Base-by-base conservation (phyloP, 345 rosid genomes). In the Salix viminalis region DNA sequence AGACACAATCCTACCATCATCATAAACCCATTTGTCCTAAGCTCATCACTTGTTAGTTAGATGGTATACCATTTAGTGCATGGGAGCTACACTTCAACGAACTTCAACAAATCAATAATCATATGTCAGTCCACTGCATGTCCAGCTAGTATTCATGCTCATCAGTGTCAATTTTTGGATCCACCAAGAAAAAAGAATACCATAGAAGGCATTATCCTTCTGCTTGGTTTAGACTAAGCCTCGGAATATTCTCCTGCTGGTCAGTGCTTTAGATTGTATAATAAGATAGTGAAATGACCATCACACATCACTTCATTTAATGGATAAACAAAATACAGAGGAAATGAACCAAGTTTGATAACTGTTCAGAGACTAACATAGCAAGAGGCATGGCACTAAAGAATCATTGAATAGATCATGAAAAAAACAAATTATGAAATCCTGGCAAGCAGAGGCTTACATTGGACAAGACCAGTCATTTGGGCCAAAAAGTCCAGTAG, bases 381-480 rank as follows among this genome's bases (percentile, higher is more conserved):
- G 69, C 70, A 68, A 67, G 68, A 24, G 1, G 13, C 39, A 36
- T 4, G 23, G 30, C 19, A 67, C 21, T 30, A 42, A 37, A 14
- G 62, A 70, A 37, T 70, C 32, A 37, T 23, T 65, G 62, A 52
- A 30, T n/a, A 36, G 39, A 50, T 72, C 50, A 72, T 46, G 16
- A 39, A 69, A 77, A 13, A 18, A 32, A 36, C 19, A 28, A 34
- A 72, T 37, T 19, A 73, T 6, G n/a, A 48, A 24, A 69, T 21
- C n/a, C 12, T 18, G 54, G 67, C 36, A 54, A n/a, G n/a, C 24
- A 75, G 75, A 36, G 68, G 72, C 97, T 89, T 94, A 96, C 99
- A 96, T 96, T 60, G 99, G 99, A 84, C 99, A 96, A 84, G 97
- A 52, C 99, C 99, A 96, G 84, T 96, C 99, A 86, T 96, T 96